phyloP scores from a whole-genome alignment of 2,329 filamentous ascomycete species.

The Herpomyces periplanetae region DNA sequence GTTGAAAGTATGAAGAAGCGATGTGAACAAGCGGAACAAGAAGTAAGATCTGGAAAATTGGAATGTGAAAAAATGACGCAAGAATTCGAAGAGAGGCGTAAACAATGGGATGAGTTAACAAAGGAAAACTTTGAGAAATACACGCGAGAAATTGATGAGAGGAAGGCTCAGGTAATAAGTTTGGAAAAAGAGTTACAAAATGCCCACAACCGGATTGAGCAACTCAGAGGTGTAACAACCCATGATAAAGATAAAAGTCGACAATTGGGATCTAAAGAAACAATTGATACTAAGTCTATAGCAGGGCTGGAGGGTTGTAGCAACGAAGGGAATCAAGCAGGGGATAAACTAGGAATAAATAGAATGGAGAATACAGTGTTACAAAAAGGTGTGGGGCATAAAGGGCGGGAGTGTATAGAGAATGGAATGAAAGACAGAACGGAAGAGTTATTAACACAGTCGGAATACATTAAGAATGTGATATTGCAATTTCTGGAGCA shows the following conservation, averaged over 20 bases:
- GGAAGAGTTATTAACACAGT: slow-evolving; percentile 10
- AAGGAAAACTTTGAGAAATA: slow-evolving; percentile 32
- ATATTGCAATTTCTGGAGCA: slow-evolving; percentile 43
- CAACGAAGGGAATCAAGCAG: too few relatives aligned
- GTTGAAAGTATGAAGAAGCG: slow-evolving; percentile 45
- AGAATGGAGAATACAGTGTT: too few relatives aligned
- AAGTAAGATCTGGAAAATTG: slow-evolving; percentile 33
- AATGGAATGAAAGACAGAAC: too few relatives aligned
- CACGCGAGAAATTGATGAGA: slow-evolving; percentile 53
- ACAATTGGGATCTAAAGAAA: too few relatives aligned
- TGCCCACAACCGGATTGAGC: too few relatives aligned
- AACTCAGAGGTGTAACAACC: too few relatives aligned
- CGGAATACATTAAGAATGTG: slow-evolving; percentile 39
- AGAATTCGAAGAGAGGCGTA: slow-evolving; percentile 36
- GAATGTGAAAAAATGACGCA: slow-evolving; percentile 30
- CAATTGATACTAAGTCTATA: too few relatives aligned
- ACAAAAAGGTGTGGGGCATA: too few relatives aligned
- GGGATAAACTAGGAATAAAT: too few relatives aligned
- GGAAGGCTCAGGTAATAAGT: slow-evolving; percentile 42
- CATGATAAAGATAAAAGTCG: too few relatives aligned
- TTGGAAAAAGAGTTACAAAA: slow-evolving; percentile 40
- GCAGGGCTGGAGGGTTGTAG: too few relatives aligned
- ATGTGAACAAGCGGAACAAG: slow-evolving; percentile 48
- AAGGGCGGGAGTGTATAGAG: too few relatives aligned
- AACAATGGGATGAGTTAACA: slow-evolving; percentile 24